Evolutionary conservation across 495 filamentous ascomycete species (phyloP).

Genomic region (Penicillium roqueforti): DNA sequence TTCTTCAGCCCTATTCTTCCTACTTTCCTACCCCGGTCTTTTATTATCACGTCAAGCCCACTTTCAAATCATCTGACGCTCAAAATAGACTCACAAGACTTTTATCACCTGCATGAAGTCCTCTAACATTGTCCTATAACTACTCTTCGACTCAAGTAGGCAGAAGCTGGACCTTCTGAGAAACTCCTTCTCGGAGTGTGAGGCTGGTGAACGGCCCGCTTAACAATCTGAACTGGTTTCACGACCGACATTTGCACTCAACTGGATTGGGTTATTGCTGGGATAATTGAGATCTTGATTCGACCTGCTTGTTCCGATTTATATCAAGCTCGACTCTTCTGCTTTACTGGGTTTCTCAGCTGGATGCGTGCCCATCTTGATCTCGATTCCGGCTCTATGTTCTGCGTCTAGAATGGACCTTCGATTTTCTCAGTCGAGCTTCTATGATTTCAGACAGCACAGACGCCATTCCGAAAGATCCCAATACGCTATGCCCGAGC

Average conservation of each 20-base stretch:
- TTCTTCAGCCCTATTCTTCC: slow-evolving; percentile 26
- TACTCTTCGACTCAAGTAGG: slow-evolving; percentile 12
- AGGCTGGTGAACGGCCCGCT: slow-evolving; percentile 19
- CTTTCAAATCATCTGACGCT: slow-evolving; percentile 17
- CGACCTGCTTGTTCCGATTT: slow-evolving; percentile 10
- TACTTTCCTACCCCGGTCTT: neutral
- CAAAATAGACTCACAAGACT: slow-evolving; percentile 14
- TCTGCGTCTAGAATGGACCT: slow-evolving; percentile 51
- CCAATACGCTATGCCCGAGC: slow-evolving; percentile 28
- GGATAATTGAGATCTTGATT: slow-evolving; percentile 21
- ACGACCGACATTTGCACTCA: slow-evolving; percentile 27
- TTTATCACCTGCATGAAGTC: slow-evolving; percentile 14
- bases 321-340: neutral
- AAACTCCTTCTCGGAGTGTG: slow-evolving; percentile 13
- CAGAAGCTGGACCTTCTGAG: slow-evolving; percentile 28
- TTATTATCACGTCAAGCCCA: slow-evolving; percentile 8
- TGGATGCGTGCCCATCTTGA: slow-evolving; percentile 2
- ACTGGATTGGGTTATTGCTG: slow-evolving; percentile 30
- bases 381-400: slow-evolving; percentile 30
- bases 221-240: slow-evolving; percentile 26
- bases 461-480: slow-evolving; percentile 15
- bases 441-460: slow-evolving; percentile 47
- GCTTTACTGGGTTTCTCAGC: slow-evolving; percentile 8
- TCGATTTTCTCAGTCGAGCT: slow-evolving; percentile 48
- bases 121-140: slow-evolving; percentile 6